A percentile compares a stretch with the other conserved stretches of the same genome.
Evolutionary conservation across 1,284 basidiomycete genomes (phyloP).

Genomic region (Jaminaea rosea): DNA sequence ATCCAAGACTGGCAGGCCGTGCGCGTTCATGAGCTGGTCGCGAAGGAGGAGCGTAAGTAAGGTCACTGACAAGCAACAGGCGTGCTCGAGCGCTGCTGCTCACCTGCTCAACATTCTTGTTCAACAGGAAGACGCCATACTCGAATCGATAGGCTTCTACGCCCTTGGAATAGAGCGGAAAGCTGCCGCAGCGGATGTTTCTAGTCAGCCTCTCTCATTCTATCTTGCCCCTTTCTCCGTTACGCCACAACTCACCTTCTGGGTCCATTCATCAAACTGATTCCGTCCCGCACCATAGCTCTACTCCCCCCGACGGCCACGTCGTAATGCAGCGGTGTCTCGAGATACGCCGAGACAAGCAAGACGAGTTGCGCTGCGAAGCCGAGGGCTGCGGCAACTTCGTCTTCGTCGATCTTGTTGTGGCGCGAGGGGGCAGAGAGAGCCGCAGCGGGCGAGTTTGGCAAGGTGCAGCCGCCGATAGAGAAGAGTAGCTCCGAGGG

Average conservation of each 20-base stretch:
- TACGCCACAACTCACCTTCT: slow-evolving; percentile 12
- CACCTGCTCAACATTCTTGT: slow-evolving; percentile 78
- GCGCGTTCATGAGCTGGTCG: slow-evolving; percentile 32
- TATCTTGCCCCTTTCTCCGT: no score
- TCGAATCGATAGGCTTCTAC: slow-evolving; percentile 95
- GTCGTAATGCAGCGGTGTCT: slow-evolving; percentile 35
- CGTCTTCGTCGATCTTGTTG: slow-evolving; percentile 23
- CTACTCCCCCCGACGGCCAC: slow-evolving; percentile 35
- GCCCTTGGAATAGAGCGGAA: slow-evolving; percentile 79
- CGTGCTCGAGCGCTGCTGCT: not conserved
- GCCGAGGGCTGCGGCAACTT: slow-evolving; percentile 28
- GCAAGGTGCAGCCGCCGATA: slow-evolving; percentile 32
- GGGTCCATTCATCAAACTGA: slow-evolving; percentile 42
- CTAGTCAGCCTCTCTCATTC: not conserved
- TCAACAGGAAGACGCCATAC: slow-evolving; percentile 90
- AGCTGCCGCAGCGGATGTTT: slow-evolving; percentile 6
- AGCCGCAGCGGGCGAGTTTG: slow-evolving; percentile 19
- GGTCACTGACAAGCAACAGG: slow-evolving; percentile 5
- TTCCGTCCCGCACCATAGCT: slow-evolving; percentile 35
- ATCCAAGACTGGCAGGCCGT: slow-evolving; percentile 61
- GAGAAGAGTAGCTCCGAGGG: slow-evolving; percentile 39
- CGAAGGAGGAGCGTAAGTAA: slow-evolving; percentile 13
- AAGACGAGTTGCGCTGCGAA: slow-evolving; percentile 39
- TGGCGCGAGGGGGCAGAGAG: slow-evolving; percentile 10
- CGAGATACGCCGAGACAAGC: slow-evolving; percentile 32